Percentiles rank a stretch among this genome's conserved stretches.
Evolutionary conservation across 2,329 filamentous ascomycete species (phyloP).

Genomic region (Kalaharituber pfeilii): DNA sequence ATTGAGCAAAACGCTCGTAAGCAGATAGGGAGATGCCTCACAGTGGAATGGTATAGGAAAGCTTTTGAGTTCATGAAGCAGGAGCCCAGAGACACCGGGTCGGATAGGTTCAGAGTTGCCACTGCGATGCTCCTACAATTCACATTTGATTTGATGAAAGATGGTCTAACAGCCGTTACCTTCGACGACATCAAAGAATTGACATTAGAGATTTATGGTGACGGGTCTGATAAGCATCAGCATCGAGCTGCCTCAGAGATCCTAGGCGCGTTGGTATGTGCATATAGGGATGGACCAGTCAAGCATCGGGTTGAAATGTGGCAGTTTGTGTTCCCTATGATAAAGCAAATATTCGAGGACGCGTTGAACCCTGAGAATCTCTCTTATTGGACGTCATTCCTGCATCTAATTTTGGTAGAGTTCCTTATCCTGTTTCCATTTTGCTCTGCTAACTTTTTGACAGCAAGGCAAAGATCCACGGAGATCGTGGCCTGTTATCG

Average conservation of each 20-base stretch:
- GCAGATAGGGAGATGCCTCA: slow-evolving; percentile 65
- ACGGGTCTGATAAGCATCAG: slow-evolving; percentile 93
- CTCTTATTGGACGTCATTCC: slow-evolving; percentile 83
- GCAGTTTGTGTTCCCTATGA: slow-evolving; percentile 77
- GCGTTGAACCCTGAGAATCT: slow-evolving; percentile 87
- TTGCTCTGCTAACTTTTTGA: slow-evolving; percentile 1
- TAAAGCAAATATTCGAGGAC: slow-evolving; percentile 74
- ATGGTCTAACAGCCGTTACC: slow-evolving; percentile 56
- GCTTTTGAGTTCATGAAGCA: slow-evolving; percentile 93
- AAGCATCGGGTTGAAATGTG: slow-evolving; percentile 62
- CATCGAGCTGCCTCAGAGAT: slow-evolving; percentile 93
- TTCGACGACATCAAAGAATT: slow-evolving; percentile 80
- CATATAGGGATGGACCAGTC: slow-evolving; percentile 50
- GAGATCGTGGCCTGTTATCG: slow-evolving; percentile 67
- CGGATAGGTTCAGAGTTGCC: slow-evolving; percentile 78
- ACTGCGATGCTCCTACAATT: slow-evolving; percentile 77
- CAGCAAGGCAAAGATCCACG: slow-evolving; percentile 80
- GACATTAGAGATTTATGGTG: slow-evolving; percentile 59
- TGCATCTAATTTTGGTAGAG: slow-evolving; percentile 50
- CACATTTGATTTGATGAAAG: slow-evolving; percentile 75
- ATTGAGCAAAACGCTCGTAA: slow-evolving; percentile 55
- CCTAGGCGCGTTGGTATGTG: slow-evolving; percentile 64
- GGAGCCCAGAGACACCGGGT: slow-evolving; percentile 64
- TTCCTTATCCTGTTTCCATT: not conserved
- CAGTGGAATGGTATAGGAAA: slow-evolving; percentile 67